phyloP scores from a whole-genome alignment of 345 rosid species.

The Anacardium occidentale region DNA sequence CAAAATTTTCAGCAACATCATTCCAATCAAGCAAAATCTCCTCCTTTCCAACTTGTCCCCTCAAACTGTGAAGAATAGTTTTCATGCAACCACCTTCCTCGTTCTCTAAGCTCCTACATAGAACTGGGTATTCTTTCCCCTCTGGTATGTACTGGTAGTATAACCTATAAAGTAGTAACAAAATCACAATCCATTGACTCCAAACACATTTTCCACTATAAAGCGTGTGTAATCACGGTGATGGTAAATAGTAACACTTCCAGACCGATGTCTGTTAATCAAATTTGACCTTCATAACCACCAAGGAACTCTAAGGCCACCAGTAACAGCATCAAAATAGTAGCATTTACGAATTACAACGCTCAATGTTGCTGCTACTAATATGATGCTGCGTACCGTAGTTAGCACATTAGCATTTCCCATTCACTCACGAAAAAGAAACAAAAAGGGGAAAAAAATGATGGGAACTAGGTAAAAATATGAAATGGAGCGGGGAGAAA shows the following conservation, averaged over 20 bases:
- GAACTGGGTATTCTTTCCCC: conserved; percentile 82
- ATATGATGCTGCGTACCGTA: neutral
- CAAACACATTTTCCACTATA: neutral
- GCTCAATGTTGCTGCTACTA: neutral
- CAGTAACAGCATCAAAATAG: neutral
- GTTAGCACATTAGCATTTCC: neutral
- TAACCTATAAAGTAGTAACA: conserved; percentile 40
- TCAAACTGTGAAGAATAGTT: conserved; percentile 30
- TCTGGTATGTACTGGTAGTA: conserved; percentile 73
- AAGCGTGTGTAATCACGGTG: neutral
- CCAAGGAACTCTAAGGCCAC: neutral
- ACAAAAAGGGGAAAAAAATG: neutral
- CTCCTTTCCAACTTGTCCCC: conserved; percentile 39
- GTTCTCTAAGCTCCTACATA: conserved; percentile 52
- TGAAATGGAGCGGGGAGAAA: conserved; percentile 13
- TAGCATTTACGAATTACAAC: neutral
- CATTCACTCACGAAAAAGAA: neutral
- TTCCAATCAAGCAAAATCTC: conserved; percentile 92
- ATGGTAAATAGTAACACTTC: neutral
- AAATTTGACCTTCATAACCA: neutral
- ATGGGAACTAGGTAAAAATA: neutral
- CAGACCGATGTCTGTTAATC: too few relatives aligned
- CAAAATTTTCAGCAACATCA: conserved; percentile 67
- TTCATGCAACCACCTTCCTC: conserved; percentile 39
- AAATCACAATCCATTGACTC: neutral